phyloP scores from a whole-genome alignment of 2,329 filamentous ascomycete species.

The Immersiporthe knoxdaviesiana region DNA sequence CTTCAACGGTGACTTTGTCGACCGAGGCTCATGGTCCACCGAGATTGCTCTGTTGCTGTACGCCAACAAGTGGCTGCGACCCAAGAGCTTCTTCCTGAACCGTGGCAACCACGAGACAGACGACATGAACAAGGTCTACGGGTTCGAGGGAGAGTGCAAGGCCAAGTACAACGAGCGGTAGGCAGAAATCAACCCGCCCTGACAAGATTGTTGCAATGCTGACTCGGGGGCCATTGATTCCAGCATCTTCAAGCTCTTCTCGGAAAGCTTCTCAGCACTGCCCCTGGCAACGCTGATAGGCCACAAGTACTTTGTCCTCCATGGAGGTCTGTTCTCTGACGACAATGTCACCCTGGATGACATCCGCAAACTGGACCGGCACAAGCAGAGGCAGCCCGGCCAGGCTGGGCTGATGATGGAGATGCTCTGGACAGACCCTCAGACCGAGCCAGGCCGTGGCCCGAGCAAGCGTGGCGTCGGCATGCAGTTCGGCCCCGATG shows the following conservation, averaged over 20 bases:
- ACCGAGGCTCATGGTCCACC: slow-evolving; percentile 96
- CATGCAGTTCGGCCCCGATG: slow-evolving; percentile 93
- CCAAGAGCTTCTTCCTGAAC: slow-evolving; percentile 89
- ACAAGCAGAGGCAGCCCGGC: slow-evolving; percentile 89
- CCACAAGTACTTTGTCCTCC: slow-evolving; percentile 86
- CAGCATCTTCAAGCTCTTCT: slow-evolving; percentile 89
- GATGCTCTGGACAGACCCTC: slow-evolving; percentile 99
- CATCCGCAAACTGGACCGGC: slow-evolving; percentile 88
- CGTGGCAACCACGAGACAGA: slow-evolving; percentile 98
- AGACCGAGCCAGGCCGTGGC: slow-evolving; percentile 80
- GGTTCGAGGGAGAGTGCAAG: slow-evolving; percentile 97
- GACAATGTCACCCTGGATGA: slow-evolving; percentile 91
- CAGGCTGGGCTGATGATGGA: slow-evolving; percentile 99
- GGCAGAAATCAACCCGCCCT: neutral
- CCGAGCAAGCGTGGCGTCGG: slow-evolving; percentile 97
- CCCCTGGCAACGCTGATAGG: slow-evolving; percentile 91
- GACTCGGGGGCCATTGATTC: slow-evolving; percentile 50
- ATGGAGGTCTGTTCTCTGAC: slow-evolving; percentile 94
- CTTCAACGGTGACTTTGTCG: slow-evolving; percentile 99
- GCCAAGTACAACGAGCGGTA: slow-evolving; percentile 92
- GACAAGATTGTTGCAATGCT: slow-evolving; percentile 30
- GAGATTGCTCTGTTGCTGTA: slow-evolving; percentile 94
- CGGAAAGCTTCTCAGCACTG: slow-evolving; percentile 93
- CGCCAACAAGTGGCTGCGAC: slow-evolving; percentile 94
- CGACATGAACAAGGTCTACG: slow-evolving; percentile 98